These are phyloP conservation scores for Pseudisothecium myosuroides DNA, from an alignment of 225 moss, liverwort and hornwort species.

Conservation along the genomic window DNA sequence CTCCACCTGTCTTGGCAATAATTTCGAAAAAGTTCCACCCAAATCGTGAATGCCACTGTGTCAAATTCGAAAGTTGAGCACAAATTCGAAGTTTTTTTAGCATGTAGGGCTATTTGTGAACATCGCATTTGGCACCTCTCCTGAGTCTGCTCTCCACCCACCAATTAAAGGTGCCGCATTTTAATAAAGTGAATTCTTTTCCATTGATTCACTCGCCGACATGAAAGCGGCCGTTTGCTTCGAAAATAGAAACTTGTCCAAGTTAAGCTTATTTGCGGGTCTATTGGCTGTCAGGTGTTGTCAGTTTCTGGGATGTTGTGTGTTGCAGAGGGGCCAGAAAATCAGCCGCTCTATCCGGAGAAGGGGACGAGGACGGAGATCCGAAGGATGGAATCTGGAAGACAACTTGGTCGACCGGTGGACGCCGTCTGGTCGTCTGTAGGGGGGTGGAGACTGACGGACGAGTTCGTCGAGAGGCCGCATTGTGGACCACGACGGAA, in stretches of 20 bases:
- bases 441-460: too few relatives aligned
- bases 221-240: neutral
- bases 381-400: neutral
- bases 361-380: neutral
- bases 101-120: neutral
- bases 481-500: neutral
- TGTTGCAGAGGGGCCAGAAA: neutral
- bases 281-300: neutral
- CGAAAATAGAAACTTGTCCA: neutral
- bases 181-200: neutral
- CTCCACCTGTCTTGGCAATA: neutral
- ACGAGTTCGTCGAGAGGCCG: neutral
- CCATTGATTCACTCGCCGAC: neutral
- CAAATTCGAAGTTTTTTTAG: neutral
- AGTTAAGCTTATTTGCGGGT: too few relatives aligned
- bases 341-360: neutral
- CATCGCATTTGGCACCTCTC: neutral
- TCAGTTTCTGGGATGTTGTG: neutral
- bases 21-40: neutral
- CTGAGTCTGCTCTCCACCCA: neutral
- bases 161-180: neutral
- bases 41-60: neutral
- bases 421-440: neutral
- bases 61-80: neutral
- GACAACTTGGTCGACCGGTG: too few relatives aligned